Evolutionary conservation across 129 eudicot species (phyloP).

Genomic region (Helichrysum umbraculigerum): DNA sequence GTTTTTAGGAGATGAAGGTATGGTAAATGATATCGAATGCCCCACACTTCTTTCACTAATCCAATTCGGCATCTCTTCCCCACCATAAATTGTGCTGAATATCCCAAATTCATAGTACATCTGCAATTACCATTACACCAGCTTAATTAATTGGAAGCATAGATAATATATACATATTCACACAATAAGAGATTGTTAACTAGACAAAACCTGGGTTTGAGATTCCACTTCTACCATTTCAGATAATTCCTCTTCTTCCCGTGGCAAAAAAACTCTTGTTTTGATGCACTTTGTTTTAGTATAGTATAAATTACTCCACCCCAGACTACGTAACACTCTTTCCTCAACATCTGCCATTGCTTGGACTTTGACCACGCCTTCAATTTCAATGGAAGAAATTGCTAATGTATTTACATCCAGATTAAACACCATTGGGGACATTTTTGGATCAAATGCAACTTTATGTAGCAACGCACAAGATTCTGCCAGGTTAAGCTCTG

Average conservation of each 20-base stretch:
- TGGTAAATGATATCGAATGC: conserved; percentile 13
- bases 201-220: conserved; percentile 1
- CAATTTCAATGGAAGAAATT: conserved; percentile 10
- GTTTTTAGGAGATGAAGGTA: not conserved
- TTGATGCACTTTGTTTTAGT: not conserved
- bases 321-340: not conserved
- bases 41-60: not conserved
- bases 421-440: not conserved
- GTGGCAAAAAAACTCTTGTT: too few relatives aligned
- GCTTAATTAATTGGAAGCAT: too few relatives aligned
- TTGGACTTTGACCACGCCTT: conserved; percentile 20
- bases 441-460: conserved; percentile 1
- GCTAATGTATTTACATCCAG: not conserved
- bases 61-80: not conserved
- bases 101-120: conserved; percentile 21
- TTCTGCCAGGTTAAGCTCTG: too few relatives aligned
- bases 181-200: not conserved
- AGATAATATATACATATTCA: too few relatives aligned
- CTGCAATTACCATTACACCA: conserved; percentile 1
- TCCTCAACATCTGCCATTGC: conserved; percentile 7
- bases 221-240: too few relatives aligned
- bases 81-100: conserved; percentile 8
- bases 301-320: not conserved
- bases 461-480: not conserved
- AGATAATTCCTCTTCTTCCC: too few relatives aligned